phyloP scores from a whole-genome alignment of 495 filamentous ascomycete species.

The Penicillium alfredii region DNA sequence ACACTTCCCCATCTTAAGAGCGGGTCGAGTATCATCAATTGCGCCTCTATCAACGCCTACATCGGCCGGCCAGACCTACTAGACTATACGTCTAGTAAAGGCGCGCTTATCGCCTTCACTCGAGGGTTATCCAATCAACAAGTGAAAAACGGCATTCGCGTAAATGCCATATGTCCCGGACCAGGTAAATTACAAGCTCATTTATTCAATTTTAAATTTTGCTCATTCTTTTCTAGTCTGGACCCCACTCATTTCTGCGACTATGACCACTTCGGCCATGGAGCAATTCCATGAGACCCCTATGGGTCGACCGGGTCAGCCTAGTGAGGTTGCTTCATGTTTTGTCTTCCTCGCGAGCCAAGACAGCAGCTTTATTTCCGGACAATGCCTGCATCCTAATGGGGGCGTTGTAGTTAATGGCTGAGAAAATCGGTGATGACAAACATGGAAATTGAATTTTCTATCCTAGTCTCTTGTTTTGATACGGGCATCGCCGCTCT shows the following conservation, averaged over 20 bases:
- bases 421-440: no score
- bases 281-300: constrained; percentile 64
- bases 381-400: constrained; percentile 58
- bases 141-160: constrained; percentile 64
- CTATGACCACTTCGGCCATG: constrained; percentile 62
- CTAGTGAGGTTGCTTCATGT: constrained; percentile 71
- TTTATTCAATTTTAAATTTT: neutral
- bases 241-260: constrained; percentile 74
- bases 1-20: constrained; percentile 64
- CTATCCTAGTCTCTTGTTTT: no score
- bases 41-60: constrained; percentile 74
- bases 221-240: constrained; percentile 45
- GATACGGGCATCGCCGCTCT: no score
- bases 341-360: constrained; percentile 73
- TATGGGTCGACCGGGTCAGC: constrained; percentile 73
- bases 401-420: constrained; percentile 58
- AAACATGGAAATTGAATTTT: no score
- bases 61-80: constrained; percentile 75
- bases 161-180: constrained; percentile 74
- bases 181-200: constrained; percentile 39
- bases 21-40: constrained; percentile 76
- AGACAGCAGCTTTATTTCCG: constrained; percentile 62
- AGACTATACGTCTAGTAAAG: constrained; percentile 80
- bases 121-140: constrained; percentile 73
- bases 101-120: constrained; percentile 76